Base-by-base conservation (phyloP, 2,329 filamentous ascomycete species). In the Alternaria gaisen region DNA sequence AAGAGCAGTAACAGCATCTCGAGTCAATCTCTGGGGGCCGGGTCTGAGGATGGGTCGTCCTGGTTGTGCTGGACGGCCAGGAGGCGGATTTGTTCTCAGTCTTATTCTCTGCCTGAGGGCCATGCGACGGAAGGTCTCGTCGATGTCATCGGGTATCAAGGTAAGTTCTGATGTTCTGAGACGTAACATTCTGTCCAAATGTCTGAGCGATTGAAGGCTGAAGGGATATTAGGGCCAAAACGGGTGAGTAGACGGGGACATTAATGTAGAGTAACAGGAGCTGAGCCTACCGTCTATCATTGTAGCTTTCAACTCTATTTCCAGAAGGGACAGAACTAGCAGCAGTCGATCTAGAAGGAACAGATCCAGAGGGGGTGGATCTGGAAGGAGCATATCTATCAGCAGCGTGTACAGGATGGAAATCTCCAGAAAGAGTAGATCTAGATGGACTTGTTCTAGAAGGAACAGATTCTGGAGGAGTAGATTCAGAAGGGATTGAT, bases 161-260 rank as follows among this genome's bases (percentile, higher is more conserved):
- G 70, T 72, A 41, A 80, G 74, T 63, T 79, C 77, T 46, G 77
- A 76, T 1, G 75, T 72, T 26, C 70, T 70, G 20, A 74, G 68
- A 46, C 77, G 77, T 60, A 80, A 63, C 77, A 80, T 80, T 41
- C 22, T 56, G 40, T 46, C 52, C 50, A 60, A 38, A 53, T 52
- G 48, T 16, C n/a, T 63, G 53, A 53, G 46, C 38, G 50, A 43
- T 8, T 32, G 54, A 41, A 28, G 40, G 53, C 50, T 54, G 44
- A 61, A 57, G 59, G 56, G 42, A 48, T 64, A 63, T 53, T 14
- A 36, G 48, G 60, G 50, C 68, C 66, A 70, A 67, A 65, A 56
- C 16, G 16, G 53, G 22, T 20, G 30, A 58, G 50, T 46, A 56
- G 53, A 32, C 20, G 16, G 46, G 22, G 18, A 32, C 7, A 16